phyloP scores from a whole-genome alignment of 805 yeast genomes.

The Candida methanosorbosa region DNA sequence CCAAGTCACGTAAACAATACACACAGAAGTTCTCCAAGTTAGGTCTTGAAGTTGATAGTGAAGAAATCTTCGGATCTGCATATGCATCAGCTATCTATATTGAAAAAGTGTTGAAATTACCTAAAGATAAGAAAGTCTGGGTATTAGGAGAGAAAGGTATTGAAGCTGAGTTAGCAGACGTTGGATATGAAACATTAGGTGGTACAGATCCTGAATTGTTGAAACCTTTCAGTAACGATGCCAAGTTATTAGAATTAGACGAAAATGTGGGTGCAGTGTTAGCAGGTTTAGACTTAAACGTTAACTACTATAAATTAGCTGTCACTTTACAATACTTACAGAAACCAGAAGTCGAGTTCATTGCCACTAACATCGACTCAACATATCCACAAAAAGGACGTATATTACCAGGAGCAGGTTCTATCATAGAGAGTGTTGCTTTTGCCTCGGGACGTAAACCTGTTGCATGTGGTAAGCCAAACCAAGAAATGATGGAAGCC shows the following conservation, averaged over 20 bases:
- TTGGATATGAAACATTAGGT: constrained; percentile 75
- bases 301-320: constrained; percentile 79
- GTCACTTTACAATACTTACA: constrained; percentile 73
- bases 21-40: constrained; percentile 64
- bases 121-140: constrained; percentile 74
- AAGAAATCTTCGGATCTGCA: constrained; percentile 85
- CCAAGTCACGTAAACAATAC: constrained; percentile 78
- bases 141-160: constrained; percentile 87
- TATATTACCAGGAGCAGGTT: constrained; percentile 92
- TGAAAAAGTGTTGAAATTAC: constrained; percentile 63
- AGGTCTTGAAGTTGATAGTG: constrained; percentile 36
- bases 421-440: constrained; percentile 71
- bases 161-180: constrained; percentile 62
- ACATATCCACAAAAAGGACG: constrained; percentile 87
- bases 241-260: constrained; percentile 53
- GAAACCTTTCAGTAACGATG: constrained; percentile 46
- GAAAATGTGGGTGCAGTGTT: constrained; percentile 78
- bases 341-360: constrained; percentile 56
- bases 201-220: constrained; percentile 64
- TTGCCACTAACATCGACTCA: constrained; percentile 93
- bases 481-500: constrained; percentile 81
- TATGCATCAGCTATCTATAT: constrained; percentile 87
- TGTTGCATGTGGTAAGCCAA: constrained; percentile 89
- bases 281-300: constrained; percentile 70
- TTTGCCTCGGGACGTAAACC: constrained; percentile 77